These are phyloP conservation scores for Raddia distichophylla DNA, from an alignment of 176 grass and related monocot species.

Conservation along the genomic window DNA sequence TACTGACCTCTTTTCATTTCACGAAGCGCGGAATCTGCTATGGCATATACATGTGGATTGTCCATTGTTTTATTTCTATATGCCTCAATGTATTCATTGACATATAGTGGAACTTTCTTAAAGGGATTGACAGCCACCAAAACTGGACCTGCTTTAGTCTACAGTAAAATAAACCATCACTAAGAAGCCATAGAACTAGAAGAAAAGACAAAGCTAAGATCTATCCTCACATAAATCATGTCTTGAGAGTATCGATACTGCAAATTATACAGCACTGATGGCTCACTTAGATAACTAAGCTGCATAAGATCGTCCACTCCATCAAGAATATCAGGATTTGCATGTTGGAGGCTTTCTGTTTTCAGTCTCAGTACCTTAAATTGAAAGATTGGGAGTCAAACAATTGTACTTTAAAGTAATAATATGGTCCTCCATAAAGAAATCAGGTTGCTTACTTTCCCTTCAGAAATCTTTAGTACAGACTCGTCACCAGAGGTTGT, in stretches of 20 bases:
- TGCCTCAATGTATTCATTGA: conserved; percentile 77
- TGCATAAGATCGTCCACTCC: conserved; percentile 99
- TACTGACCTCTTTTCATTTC: conserved; percentile 93
- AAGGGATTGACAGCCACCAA: conserved; percentile 97
- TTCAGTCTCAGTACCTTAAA: conserved; percentile 79
- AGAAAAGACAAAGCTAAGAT: conserved; percentile 17
- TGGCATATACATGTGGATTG: conserved; percentile 95
- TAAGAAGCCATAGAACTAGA: conserved; percentile 41
- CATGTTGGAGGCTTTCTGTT: conserved; percentile 77
- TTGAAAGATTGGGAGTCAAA: conserved; percentile 25
- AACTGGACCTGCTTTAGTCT: conserved; percentile 99
- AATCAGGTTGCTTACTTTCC: conserved; percentile 66
- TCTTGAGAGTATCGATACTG: conserved; percentile 90
- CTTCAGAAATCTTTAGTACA: conserved; percentile 68
- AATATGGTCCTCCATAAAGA: conserved; percentile 23
- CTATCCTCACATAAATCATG: conserved; percentile 86
- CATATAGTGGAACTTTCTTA: conserved; percentile 92
- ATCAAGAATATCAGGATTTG: conserved; percentile 99
- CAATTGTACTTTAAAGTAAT: neutral
- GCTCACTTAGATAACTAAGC: conserved; percentile 96
- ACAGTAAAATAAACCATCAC: conserved; percentile 43
- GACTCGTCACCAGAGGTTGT: conserved; percentile 76
- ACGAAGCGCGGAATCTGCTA: conserved; percentile 83
- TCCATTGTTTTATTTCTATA: conserved; percentile 83
- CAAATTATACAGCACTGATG: conserved; percentile 93